These are phyloP conservation scores for Wickerhamiella azymoides DNA, from an alignment of 805 yeast genomes.

Conservation along the genomic window DNA sequence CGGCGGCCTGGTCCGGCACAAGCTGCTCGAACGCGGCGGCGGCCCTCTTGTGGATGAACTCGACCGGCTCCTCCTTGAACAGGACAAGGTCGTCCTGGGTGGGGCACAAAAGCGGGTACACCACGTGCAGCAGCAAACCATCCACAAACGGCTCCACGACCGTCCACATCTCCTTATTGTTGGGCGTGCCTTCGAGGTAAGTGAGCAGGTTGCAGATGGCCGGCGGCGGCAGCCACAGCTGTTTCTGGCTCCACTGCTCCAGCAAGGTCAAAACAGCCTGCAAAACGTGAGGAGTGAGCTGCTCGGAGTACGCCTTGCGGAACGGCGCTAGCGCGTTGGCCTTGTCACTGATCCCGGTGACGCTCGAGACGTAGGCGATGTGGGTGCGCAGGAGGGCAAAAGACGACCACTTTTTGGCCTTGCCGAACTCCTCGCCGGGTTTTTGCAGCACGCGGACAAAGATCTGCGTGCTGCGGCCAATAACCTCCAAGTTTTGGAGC, in stretches of 20 bases:
- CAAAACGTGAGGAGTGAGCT: constrained; percentile 63
- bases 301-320: constrained; percentile 36
- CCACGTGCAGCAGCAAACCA: constrained; percentile 51
- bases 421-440: constrained; percentile 41
- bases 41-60: constrained; percentile 62
- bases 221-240: constrained; percentile 56
- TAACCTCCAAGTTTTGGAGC: constrained; percentile 38
- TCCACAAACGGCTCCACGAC: constrained; percentile 51
- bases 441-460: constrained; percentile 55
- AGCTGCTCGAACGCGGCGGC: constrained; percentile 45
- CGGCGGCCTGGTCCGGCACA: constrained; percentile 70
- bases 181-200: constrained; percentile 49
- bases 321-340: constrained; percentile 41
- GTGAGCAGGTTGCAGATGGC: constrained; percentile 50
- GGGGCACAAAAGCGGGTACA: constrained; percentile 65
- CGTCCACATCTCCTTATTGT: constrained; percentile 49
- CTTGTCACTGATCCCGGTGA: constrained; percentile 25
- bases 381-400: constrained; percentile 63
- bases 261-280: constrained; percentile 49
- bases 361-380: constrained; percentile 42
- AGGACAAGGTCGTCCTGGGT: constrained; percentile 51
- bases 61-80: constrained; percentile 79
- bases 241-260: constrained; percentile 55
- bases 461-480: constrained; percentile 60
- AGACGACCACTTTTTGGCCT: constrained; percentile 78